These are phyloP conservation scores for Septoria linicola DNA, from an alignment of 2,329 filamentous ascomycete genomes.

Conservation along the genomic window DNA sequence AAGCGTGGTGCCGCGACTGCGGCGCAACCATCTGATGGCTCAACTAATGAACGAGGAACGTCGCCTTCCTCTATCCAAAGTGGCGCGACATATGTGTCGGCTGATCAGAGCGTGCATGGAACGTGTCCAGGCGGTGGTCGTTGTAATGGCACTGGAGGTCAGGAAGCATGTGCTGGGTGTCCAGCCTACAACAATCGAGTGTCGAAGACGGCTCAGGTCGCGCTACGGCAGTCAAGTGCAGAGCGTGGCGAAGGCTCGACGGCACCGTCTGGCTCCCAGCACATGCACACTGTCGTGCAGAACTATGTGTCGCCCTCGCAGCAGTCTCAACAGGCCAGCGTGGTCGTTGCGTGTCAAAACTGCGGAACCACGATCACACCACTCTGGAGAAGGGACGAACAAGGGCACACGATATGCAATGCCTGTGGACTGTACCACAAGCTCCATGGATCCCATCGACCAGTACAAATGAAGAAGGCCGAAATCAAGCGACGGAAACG, in stretches of 20 bases:
- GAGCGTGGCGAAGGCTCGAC: conserved; percentile 6
- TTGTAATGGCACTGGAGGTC: conserved; percentile 94
- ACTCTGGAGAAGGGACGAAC: conserved; percentile 90
- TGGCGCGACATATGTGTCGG: conserved; percentile 70
- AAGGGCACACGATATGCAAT: conserved; percentile 96
- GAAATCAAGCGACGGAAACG: conserved; percentile 95
- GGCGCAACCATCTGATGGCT: conserved; percentile 35
- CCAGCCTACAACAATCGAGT: conserved; percentile 97
- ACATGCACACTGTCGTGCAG: conserved; percentile 25
- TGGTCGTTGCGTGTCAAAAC: conserved; percentile 92
- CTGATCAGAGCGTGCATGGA: conserved; percentile 72
- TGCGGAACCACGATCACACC: conserved; percentile 96
- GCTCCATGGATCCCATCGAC: conserved; percentile 87
- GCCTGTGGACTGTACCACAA: conserved; percentile 97
- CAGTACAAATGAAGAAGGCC: conserved; percentile 97
- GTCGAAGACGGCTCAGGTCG: conserved; percentile 78
- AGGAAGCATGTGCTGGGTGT: conserved; percentile 91
- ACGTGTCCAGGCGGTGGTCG: conserved; percentile 92
- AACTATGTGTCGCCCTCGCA: conserved; percentile 23
- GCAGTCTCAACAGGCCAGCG: conserved; percentile 44
- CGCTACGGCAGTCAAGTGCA: conserved; percentile 46
- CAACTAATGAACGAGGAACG: conserved; percentile 41
- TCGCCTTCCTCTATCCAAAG: conserved; percentile 41
- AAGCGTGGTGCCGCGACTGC: conserved; percentile 65
- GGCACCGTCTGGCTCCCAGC: conserved; percentile 17